phyloP scores from a whole-genome alignment of 805 yeast species.

The Zygoascus biomembranicola region DNA sequence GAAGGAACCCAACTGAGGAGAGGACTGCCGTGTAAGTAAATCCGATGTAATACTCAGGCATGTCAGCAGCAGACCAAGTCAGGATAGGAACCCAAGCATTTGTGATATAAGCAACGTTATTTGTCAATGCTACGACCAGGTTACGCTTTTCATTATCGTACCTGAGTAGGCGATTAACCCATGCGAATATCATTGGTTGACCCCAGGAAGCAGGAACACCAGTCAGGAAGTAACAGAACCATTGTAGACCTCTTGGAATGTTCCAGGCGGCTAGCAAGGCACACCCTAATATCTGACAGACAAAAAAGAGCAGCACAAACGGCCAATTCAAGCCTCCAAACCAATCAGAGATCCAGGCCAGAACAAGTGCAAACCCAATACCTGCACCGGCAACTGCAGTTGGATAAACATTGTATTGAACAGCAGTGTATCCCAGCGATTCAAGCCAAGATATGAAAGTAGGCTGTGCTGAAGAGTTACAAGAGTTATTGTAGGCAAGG shows the following conservation, averaged over 20 bases:
- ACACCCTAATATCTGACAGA: slow-evolving; percentile 34
- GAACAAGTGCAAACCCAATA: slow-evolving; percentile 30
- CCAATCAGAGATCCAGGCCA: slow-evolving; percentile 34
- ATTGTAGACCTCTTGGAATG: slow-evolving; percentile 41
- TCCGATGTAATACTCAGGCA: slow-evolving; percentile 23
- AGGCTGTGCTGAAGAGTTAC: slow-evolving; percentile 34
- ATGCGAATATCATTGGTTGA: slow-evolving; percentile 47
- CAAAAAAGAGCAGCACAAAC: slow-evolving; percentile 33
- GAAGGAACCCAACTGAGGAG: neutral
- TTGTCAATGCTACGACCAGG: slow-evolving; percentile 35
- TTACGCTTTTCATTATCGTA: slow-evolving; percentile 33
- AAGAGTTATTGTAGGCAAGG: slow-evolving; percentile 32
- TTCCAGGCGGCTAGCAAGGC: slow-evolving; percentile 40
- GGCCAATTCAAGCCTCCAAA: slow-evolving; percentile 32
- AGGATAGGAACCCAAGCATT: slow-evolving; percentile 42
- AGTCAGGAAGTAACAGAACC: slow-evolving; percentile 41
- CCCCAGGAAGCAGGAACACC: slow-evolving; percentile 45
- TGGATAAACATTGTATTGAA: slow-evolving; percentile 36
- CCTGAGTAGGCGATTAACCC: slow-evolving; percentile 44
- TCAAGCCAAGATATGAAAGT: slow-evolving; percentile 42
- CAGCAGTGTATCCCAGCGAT: slow-evolving; percentile 27
- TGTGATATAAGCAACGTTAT: slow-evolving; percentile 42
- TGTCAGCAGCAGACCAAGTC: slow-evolving; percentile 30
- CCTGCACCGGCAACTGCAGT: slow-evolving; percentile 33
- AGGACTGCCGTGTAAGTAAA: slow-evolving; percentile 15